phyloP scores from a whole-genome alignment of 2,329 filamentous ascomycete genomes.

The Tolypocladium sp. region DNA sequence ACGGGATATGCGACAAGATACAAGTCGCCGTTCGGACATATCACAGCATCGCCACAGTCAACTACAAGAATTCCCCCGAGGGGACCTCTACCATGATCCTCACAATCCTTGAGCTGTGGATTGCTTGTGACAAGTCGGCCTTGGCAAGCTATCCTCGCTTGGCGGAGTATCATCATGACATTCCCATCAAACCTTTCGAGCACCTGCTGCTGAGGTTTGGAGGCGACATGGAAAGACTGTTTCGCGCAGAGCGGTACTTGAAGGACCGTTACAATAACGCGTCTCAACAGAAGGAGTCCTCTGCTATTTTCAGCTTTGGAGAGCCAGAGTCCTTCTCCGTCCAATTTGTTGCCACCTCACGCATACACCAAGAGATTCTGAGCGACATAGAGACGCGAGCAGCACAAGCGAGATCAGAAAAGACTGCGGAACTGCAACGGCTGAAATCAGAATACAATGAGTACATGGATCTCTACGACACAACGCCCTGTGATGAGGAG shows the following conservation, averaged over 20 bases:
- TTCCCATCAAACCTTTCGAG: constrained; percentile 27
- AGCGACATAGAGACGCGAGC: not conserved
- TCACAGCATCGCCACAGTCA: constrained; percentile 10
- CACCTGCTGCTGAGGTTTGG: constrained; percentile 33
- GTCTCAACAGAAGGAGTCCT: not conserved
- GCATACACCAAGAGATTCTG: not conserved
- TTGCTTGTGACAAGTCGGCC: constrained; percentile 41
- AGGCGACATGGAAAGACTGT: constrained; percentile 33
- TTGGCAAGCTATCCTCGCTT: constrained; percentile 29
- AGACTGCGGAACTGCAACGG: not conserved
- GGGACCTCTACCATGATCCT: constrained; percentile 43
- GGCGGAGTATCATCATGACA: constrained; percentile 32
- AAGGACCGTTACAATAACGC: constrained; percentile 4
- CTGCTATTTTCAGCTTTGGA: not conserved
- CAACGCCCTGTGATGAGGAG: not conserved
- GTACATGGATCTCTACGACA: not conserved
- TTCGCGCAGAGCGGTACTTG: constrained; percentile 36
- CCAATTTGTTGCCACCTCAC: not conserved
- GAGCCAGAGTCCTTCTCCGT: constrained; percentile 14
- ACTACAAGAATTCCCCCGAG: constrained; percentile 33
- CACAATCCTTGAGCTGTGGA: constrained; percentile 47
- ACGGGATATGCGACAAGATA: constrained; percentile 18
- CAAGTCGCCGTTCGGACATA: constrained; percentile 22
- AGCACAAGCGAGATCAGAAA: not conserved
- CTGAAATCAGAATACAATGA: not conserved